Conservation (phyloP, 2,329 filamentous ascomycete species). For the Cladosporium sp. region DNA sequence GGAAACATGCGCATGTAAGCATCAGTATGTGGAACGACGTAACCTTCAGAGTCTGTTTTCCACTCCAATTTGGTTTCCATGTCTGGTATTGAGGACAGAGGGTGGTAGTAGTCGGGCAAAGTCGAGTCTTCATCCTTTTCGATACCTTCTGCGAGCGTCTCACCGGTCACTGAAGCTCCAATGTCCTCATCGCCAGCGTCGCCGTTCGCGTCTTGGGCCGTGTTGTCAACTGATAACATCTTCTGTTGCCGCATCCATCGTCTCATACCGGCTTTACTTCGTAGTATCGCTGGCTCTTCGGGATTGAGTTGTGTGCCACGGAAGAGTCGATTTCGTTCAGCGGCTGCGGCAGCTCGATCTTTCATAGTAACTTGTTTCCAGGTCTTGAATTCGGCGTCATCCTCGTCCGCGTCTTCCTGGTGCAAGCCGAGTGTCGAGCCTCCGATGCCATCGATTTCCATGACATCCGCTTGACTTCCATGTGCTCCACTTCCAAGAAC, state of each 20-base stretch:
- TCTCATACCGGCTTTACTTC: conserved; percentile 85
- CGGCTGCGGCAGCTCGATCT: conserved; percentile 81
- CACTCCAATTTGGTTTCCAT: conserved; percentile 76
- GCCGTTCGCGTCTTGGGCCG: conserved; percentile 46
- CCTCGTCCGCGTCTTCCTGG: conserved; percentile 75
- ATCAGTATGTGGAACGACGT: conserved; percentile 83
- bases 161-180: conserved; percentile 56
- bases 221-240: conserved; percentile 45
- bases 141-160: conserved; percentile 92
- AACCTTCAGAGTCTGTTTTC: conserved; percentile 85
- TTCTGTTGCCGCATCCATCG: conserved; percentile 80
- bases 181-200: conserved; percentile 46
- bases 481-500: conserved; percentile 56
- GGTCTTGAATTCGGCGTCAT: conserved; percentile 88
- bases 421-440: conserved; percentile 67
- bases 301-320: conserved; percentile 78
- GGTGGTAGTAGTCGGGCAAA: conserved; percentile 92
- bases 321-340: conserved; percentile 84
- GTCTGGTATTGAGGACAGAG: conserved; percentile 81
- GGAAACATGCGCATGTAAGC: conserved; percentile 80
- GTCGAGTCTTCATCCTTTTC: conserved; percentile 82
- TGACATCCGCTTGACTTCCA: conserved; percentile 75
- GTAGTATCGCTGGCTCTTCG: conserved; percentile 83
- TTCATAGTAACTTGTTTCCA: conserved; percentile 99
- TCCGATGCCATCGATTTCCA: conserved; percentile 77